Percentiles rank a stretch among this genome's conserved stretches.
Conservation (phyloP, 2,329 filamentous ascomycete genomes). For the Thelonectria discophora region DNA sequence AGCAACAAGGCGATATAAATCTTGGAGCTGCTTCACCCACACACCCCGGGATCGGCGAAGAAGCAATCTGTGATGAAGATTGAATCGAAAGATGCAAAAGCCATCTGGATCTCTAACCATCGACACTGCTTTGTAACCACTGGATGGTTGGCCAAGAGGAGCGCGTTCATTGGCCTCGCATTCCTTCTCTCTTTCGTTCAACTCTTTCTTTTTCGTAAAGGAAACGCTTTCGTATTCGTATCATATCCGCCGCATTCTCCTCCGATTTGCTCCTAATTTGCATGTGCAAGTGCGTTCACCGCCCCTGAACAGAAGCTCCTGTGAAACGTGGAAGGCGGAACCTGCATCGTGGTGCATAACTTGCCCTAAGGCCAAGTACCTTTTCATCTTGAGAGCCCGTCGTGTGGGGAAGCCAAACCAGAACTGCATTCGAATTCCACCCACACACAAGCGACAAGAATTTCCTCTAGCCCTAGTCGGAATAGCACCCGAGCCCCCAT, state of each 20-base stretch:
- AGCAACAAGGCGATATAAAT: slow-evolving; percentile 10
- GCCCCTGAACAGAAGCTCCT: slow-evolving; percentile 18
- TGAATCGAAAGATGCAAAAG: background rate
- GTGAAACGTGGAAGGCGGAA: slow-evolving; percentile 5
- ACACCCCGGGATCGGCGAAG: slow-evolving; percentile 16
- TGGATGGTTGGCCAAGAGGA: slow-evolving; percentile 4
- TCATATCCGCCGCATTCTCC: slow-evolving; percentile 17
- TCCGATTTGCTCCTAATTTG: slow-evolving; percentile 29
- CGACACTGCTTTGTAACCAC: background rate
- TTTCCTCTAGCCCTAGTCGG: slow-evolving; percentile 28
- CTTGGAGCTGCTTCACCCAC: slow-evolving; percentile 16
- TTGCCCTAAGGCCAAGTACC: slow-evolving; percentile 13
- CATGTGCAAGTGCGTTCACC: slow-evolving; percentile 33
- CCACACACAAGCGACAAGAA: slow-evolving; percentile 30
- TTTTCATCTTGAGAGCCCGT: slow-evolving; percentile 11
- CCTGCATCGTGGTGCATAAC: background rate
- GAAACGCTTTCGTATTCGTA: slow-evolving; percentile 47
- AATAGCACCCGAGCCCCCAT: slow-evolving; percentile 33
- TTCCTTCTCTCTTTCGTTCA: slow-evolving; percentile 11
- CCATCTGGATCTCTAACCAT: too few relatives aligned
- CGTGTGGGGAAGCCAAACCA: slow-evolving; percentile 24
- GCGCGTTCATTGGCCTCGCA: slow-evolving; percentile 3
- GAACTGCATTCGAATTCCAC: slow-evolving; percentile 21
- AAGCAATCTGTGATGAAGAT: slow-evolving; percentile 6
- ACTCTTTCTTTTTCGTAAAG: slow-evolving; percentile 33